These are phyloP conservation scores for Phaeosphaeria sp. DNA, from an alignment of 2,329 filamentous ascomycete species.

Conservation along the genomic window DNA sequence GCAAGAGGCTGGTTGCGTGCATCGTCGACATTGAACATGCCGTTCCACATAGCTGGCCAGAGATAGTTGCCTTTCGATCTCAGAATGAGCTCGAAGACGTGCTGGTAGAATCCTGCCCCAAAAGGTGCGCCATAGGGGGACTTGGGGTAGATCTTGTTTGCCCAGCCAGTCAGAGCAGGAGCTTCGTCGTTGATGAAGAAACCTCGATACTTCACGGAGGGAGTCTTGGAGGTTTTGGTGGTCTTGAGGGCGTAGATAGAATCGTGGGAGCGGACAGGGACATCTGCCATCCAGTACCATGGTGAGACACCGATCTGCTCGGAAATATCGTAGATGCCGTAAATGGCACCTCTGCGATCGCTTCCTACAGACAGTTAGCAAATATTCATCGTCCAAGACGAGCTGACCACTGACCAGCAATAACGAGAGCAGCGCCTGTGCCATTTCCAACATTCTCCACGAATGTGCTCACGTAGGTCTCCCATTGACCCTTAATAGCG, in stretches of 20 bases:
- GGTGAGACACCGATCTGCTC: slow-evolving; percentile 77
- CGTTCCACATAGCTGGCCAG: slow-evolving; percentile 75
- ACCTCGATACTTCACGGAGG: slow-evolving; percentile 71
- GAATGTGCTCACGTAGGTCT: slow-evolving; percentile 68
- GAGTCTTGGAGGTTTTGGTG: slow-evolving; percentile 64
- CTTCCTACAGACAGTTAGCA: slow-evolving; percentile 48
- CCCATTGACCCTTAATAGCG: slow-evolving; percentile 69
- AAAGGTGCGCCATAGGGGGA: slow-evolving; percentile 52
- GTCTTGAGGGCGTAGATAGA: slow-evolving; percentile 63
- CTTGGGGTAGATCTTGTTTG: slow-evolving; percentile 61
- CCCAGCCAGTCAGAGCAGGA: slow-evolving; percentile 71
- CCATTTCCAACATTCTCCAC: slow-evolving; percentile 64
- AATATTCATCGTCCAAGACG: neutral
- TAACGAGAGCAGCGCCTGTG: slow-evolving; percentile 66
- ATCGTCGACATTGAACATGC: slow-evolving; percentile 76
- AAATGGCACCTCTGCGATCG: slow-evolving; percentile 72
- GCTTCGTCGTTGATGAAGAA: slow-evolving; percentile 76
- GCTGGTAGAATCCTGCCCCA: slow-evolving; percentile 69
- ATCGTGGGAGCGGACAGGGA: slow-evolving; percentile 58
- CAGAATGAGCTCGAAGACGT: slow-evolving; percentile 74
- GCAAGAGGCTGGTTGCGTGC: slow-evolving; percentile 70
- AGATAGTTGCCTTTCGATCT: slow-evolving; percentile 75
- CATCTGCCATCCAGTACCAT: slow-evolving; percentile 74
- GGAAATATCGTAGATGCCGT: slow-evolving; percentile 72
- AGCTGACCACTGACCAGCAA: slow-evolving; percentile 57